Evolutionary conservation across 2,329 filamentous ascomycete genomes (phyloP), one percentile per base, ranked within the genome.

Genomic region (Pseudonectria buxi): DNA sequence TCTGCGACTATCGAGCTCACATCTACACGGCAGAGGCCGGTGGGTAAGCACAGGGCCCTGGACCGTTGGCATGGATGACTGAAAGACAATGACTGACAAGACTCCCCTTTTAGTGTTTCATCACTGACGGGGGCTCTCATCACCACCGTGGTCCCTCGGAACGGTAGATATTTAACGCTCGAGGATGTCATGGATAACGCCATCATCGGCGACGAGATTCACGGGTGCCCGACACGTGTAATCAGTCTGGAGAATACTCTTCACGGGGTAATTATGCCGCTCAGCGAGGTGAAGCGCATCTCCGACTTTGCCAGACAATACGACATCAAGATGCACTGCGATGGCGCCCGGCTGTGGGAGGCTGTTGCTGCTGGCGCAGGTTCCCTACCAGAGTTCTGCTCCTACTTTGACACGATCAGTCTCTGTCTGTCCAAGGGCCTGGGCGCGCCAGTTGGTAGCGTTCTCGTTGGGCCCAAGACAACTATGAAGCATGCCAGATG

Each of bases 171-270:
- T 54, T 65, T 94, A 28, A 89, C 84, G 0, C 68, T 90, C 9
- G 81, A 86, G 50, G 89, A 95, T 50, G 64, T 95, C 11, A 61
- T 81, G 54, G 71, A 76, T 42, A 65, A 83, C 44, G 76, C 75
- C 4, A 69, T 82, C 0, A 56, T 88, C 1, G 68, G 71, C 45
- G 73, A 84, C 36, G 77, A 94, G 49, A 74, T 92, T 14, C 86
- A 94, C 56, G 68, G 71, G 24, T 88, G 83, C 51, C 87, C 88
- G 0, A 94, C 88, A 0, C 76, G 76, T 29, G 74, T 95, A 33
- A 86, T 95, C 47, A 81, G 76, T 43, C 67, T 95, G 31, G 88
- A 95, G 56, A 95, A 94, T 56, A 95, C 89, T 1, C 72, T 94
- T 32, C 76, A 78, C 36, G 88, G 88, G 15, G 78, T 80, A 50